These are phyloP conservation scores for Miscanthus lutarioriparius DNA, from an alignment of 176 grass and related monocot genomes.

Conservation along the genomic window DNA sequence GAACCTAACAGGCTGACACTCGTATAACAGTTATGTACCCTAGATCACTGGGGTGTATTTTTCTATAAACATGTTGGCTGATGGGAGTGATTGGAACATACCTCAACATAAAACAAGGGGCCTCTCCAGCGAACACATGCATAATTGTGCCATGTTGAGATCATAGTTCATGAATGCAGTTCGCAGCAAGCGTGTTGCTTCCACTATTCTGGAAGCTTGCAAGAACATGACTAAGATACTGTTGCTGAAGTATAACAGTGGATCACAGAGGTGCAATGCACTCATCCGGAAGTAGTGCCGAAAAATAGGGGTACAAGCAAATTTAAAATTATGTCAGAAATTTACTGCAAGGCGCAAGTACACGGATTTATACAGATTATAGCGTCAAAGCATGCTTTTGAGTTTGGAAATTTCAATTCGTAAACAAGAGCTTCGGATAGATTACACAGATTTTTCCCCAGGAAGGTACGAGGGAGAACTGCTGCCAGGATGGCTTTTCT, in stretches of 20 bases:
- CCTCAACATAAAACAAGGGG: neutral
- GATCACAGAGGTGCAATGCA: slow-evolving; percentile 5
- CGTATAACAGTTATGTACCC: neutral
- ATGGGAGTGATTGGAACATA: neutral
- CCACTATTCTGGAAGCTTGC: neutral
- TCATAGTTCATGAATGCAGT: neutral
- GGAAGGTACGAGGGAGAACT: slow-evolving; percentile 61
- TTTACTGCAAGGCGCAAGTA: slow-evolving; percentile 31
- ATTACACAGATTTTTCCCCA: slow-evolving; percentile 63
- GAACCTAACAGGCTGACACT: slow-evolving; percentile 6
- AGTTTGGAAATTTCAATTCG: slow-evolving; percentile 35
- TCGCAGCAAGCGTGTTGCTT: neutral
- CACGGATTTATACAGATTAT: slow-evolving; percentile 38
- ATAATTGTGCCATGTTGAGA: neutral
- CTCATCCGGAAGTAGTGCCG: neutral
- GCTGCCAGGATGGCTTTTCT: slow-evolving; percentile 55
- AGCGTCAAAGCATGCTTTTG: slow-evolving; percentile 17
- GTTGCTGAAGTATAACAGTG: neutral
- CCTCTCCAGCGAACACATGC: neutral
- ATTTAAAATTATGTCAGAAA: slow-evolving; percentile 17
- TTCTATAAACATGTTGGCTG: neutral
- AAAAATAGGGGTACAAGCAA: slow-evolving; percentile 6
- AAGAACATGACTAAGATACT: neutral
- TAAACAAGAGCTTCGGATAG: slow-evolving; percentile 14
- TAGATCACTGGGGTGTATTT: neutral